Base-by-base conservation (phyloP, 495 filamentous ascomycete species). In the Aspergillus bridgeri region DNA sequence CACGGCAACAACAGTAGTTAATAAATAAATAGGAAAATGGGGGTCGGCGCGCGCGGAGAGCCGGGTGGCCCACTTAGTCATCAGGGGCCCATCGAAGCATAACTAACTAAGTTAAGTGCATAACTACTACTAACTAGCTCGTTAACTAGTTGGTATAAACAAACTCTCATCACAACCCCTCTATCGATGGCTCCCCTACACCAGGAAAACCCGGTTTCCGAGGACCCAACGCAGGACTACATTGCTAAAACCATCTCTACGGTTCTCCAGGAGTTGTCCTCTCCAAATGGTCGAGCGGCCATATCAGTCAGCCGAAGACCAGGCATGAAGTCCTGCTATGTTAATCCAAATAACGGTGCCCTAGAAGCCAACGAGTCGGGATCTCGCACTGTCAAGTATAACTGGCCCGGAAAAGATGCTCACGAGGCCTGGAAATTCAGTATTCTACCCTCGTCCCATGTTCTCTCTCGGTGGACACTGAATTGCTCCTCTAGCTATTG, bases 381-480 rank as follows among this genome's bases (percentile, higher is more conserved):
- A 2, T 57, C 58, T 23, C 48, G 51, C 9, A 58, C 22, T 23
- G 6, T 62, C 7, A 76, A 65, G 15, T 77, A 76, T 54, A 75
- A 64, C 0, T 90, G 86, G 73, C 86, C 86, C 15, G 86, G 83
- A 8, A 81, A 67, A 52, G 80, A 75, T 23, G 65, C 71, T 3
- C 67, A 81, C 51, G 86, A 89, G 68, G 84, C 86, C 5, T 84
- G 83, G 83, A 83, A 78, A 63, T 90, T 89, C 59, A 81, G 87
- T 89, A 77, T 19, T 65, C 21, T 38, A 38, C 5, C 33, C 17
- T 38, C 1, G 33, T 38, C 9, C 13, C 11, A 4, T 15, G 33
- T 13, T 38, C 33, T 15, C 33, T 15, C 9, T n/a, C n/a, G n/a
- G 17, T 38, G 9, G 33, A 38, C 21, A 20, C 18, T 47, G 17